These are phyloP conservation scores for Penicillium sp. DNA, from an alignment of 2,329 filamentous ascomycete species.

Conservation along the genomic window DNA sequence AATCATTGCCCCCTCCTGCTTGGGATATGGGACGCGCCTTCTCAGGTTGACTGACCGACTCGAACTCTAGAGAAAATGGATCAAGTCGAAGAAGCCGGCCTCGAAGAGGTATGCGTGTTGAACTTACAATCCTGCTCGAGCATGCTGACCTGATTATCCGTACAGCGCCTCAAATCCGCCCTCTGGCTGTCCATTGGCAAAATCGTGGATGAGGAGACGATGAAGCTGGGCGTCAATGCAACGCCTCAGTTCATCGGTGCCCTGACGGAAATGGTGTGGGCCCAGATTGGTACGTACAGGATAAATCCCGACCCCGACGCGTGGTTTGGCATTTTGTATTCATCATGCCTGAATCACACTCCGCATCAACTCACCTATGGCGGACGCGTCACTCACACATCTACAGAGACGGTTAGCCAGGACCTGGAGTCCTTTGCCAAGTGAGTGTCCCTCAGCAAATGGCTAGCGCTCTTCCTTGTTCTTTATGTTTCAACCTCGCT, in stretches of 20 bases:
- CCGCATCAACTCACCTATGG: not conserved
- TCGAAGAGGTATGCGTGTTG: constrained; percentile 34
- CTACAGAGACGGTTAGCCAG: constrained; percentile 54
- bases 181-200: constrained; percentile 83
- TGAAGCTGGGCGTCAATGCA: constrained; percentile 74
- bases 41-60: not conserved
- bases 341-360: not conserved
- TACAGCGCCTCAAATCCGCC: constrained; percentile 76
- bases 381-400: constrained; percentile 7
- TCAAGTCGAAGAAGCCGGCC: constrained; percentile 31
- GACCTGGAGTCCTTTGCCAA: constrained; percentile 67
- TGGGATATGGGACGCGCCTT: constrained; percentile 15
- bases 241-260: constrained; percentile 89
- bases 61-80: constrained; percentile 20
- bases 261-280: constrained; percentile 83
- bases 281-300: constrained; percentile 69
- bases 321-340: not conserved
- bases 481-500: not conserved
- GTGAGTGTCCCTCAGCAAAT: constrained; percentile 29
- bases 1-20: constrained; percentile 17
- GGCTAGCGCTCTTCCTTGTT: not conserved
- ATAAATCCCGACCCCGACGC: not conserved
- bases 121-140: not conserved
- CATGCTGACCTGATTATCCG: not conserved
- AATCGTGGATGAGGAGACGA: constrained; percentile 82